Percentiles rank a stretch among this genome's conserved stretches.
Conservation (phyloP, 2,329 filamentous ascomycete species). For the Xylariaceae sp. region DNA sequence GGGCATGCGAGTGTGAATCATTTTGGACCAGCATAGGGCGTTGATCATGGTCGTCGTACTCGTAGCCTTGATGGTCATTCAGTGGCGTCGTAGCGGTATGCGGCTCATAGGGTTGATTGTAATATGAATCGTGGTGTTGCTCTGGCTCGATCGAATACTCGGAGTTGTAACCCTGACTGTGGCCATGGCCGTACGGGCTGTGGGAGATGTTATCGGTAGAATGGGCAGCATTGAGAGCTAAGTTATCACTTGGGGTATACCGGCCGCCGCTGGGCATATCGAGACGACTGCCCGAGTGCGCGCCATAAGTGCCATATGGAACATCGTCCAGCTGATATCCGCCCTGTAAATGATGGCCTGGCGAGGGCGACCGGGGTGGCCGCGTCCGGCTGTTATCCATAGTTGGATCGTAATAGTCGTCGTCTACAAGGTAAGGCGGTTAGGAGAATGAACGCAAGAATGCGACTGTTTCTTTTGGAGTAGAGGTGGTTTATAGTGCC, state of each 20-base stretch:
- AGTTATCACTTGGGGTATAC: conserved; percentile 72
- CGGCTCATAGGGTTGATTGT: conserved; percentile 81
- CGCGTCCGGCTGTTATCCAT: conserved; percentile 57
- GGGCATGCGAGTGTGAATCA: conserved; percentile 49
- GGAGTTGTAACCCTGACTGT: conserved; percentile 56
- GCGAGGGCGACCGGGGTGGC: conserved; percentile 74
- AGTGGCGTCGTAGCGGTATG: conserved; percentile 61
- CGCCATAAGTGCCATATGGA: conserved; percentile 62
- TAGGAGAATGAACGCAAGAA: conserved; percentile 11
- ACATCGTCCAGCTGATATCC: conserved; percentile 85
- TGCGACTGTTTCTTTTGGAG: not conserved
- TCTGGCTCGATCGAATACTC: conserved; percentile 83
- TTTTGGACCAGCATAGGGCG: conserved; percentile 77
- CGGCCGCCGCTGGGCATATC: conserved; percentile 69
- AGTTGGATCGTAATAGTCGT: conserved; percentile 64
- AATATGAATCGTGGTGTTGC: conserved; percentile 86
- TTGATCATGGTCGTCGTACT: conserved; percentile 73
- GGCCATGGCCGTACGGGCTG: conserved; percentile 49
- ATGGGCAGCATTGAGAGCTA: conserved; percentile 81
- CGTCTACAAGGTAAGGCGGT: conserved; percentile 46
- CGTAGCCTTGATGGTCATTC: conserved; percentile 67
- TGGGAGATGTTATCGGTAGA: conserved; percentile 58
- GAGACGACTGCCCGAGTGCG: conserved; percentile 53
- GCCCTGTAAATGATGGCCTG: conserved; percentile 73
- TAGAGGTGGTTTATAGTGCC: no score